Conservation (phyloP, 164 flowering plant species). For the Vitis riparia region DNA sequence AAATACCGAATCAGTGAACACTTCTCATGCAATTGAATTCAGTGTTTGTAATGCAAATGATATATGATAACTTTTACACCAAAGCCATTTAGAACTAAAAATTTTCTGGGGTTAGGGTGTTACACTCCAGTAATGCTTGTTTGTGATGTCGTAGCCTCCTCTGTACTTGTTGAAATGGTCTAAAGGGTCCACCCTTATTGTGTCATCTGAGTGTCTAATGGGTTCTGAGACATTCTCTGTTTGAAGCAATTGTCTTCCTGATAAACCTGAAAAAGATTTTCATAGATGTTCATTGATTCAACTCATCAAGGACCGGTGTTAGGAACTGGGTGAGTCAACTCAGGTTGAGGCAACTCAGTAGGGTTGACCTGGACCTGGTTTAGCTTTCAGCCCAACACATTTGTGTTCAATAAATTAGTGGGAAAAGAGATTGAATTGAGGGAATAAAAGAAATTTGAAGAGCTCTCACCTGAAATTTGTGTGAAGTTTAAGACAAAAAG, state of each 20-base stretch:
- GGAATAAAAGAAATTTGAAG: background rate
- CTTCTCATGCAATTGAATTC: no score
- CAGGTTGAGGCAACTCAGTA: no score
- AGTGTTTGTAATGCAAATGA: no score
- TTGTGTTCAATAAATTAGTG: background rate
- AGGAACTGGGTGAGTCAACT: no score
- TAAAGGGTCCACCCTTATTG: constrained; percentile 76
- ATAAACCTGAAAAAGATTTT: background rate
- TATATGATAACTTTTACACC: background rate
- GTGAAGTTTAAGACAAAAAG: constrained; percentile 8
- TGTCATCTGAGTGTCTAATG: constrained; percentile 31
- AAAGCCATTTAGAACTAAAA: no score
- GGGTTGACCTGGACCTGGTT: no score
- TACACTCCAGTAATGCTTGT: constrained; percentile 94
- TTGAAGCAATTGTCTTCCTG: constrained; percentile 36
- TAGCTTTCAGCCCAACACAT: no score
- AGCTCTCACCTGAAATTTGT: background rate
- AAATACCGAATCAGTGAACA: background rate
- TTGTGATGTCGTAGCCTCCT: constrained; percentile 82
- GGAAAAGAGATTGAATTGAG: background rate
- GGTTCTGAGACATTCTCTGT: constrained; percentile 25
- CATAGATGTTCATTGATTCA: background rate
- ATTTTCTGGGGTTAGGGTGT: constrained; percentile 6
- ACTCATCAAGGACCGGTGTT: background rate
- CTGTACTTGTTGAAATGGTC: constrained; percentile 63